Conservation (phyloP, 1,284 basidiomycete genomes). For the Meira nashicola region DNA sequence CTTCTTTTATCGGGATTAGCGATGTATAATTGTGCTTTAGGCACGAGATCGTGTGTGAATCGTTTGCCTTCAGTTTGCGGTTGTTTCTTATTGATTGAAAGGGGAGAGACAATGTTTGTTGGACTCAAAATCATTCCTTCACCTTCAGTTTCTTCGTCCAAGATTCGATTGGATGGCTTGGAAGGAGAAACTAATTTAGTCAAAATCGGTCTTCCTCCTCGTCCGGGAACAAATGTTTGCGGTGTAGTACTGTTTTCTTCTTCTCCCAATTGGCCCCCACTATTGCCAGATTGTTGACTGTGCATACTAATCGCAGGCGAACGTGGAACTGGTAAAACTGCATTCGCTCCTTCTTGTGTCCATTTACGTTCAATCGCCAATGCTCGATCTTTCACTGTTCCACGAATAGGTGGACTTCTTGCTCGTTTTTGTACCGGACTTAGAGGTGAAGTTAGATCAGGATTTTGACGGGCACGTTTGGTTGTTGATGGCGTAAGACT, state of each 20-base stretch:
- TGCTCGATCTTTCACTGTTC: slow-evolving; percentile 31
- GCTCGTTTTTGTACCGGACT: slow-evolving; percentile 18
- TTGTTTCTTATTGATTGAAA: not conserved
- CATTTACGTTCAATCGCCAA: slow-evolving; percentile 27
- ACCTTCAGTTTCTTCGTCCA: not conserved
- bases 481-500: slow-evolving; percentile 40
- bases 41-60: slow-evolving; percentile 26
- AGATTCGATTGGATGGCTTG: not conserved
- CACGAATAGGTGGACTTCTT: not conserved
- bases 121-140: not conserved
- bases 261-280: not conserved
- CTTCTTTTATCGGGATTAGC: slow-evolving; percentile 34
- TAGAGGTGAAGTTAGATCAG: slow-evolving; percentile 28
- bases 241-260: not conserved
- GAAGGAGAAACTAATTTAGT: not conserved
- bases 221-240: slow-evolving; percentile 4
- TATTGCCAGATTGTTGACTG: not conserved
- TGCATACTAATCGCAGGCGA: not conserved
- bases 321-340: slow-evolving; percentile 2
- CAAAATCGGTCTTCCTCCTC: slow-evolving; percentile 9
- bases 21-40: slow-evolving; percentile 36
- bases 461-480: slow-evolving; percentile 37
- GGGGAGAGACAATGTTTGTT: not conserved
- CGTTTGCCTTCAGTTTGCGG: slow-evolving; percentile 3
- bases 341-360: slow-evolving; percentile 9